phyloP scores from a whole-genome alignment of 371 early-diverging fungal genomes.

The Rhizomucor pusillus region DNA sequence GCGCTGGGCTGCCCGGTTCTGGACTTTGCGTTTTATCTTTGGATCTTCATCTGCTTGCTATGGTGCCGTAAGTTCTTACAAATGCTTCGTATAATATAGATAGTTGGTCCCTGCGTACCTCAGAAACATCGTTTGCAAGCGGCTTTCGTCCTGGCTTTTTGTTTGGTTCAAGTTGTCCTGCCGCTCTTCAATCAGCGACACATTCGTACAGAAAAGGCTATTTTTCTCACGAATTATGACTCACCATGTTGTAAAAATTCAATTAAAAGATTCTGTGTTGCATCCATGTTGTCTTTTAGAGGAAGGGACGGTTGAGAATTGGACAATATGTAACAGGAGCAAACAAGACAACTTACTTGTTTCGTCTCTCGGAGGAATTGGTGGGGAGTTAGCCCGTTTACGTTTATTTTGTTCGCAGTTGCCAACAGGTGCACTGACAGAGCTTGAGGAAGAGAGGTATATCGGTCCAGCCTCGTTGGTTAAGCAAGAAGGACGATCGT shows the following conservation, averaged over 20 bases:
- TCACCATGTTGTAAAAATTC: background rate
- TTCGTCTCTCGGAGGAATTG: background rate
- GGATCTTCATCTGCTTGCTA: constrained; percentile 17
- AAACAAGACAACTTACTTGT: background rate
- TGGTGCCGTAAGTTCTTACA: no score
- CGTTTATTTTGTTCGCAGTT: background rate
- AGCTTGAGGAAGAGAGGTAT: no score
- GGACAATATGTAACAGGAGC: background rate
- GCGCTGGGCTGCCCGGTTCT: constrained; percentile 69
- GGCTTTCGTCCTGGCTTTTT: background rate
- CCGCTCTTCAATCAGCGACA: background rate
- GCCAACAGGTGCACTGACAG: no score
- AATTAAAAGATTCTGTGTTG: background rate
- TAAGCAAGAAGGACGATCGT: no score
- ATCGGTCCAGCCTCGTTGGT: no score
- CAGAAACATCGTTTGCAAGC: background rate
- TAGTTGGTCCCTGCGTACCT: background rate
- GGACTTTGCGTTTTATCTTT: constrained; percentile 54
- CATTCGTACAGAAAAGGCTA: background rate
- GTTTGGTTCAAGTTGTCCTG: background rate
- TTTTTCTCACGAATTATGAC: constrained; percentile 1
- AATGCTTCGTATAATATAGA: no score
- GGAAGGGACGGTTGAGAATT: background rate
- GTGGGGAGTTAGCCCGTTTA: background rate
- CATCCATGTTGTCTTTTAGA: no score